These are phyloP conservation scores for Gymnopilus dilepis DNA, from an alignment of 768 basidiomycete genomes.

Conservation along the genomic window DNA sequence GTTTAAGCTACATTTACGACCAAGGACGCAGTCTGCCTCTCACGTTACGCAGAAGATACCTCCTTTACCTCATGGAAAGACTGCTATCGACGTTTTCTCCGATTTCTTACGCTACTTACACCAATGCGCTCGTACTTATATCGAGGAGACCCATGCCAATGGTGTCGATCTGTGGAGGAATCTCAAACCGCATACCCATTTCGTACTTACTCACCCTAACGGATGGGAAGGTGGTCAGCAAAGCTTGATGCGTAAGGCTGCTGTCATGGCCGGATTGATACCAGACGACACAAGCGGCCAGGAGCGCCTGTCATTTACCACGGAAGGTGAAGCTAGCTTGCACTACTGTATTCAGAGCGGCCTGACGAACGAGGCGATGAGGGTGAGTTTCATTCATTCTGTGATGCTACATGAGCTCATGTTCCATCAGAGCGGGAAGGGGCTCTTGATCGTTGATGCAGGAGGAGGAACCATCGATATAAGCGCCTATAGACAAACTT, in stretches of 20 bases:
- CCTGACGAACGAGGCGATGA: conserved; percentile 41
- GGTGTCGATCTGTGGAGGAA: conserved; percentile 52
- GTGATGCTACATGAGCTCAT: background rate
- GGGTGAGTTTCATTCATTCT: conserved; percentile 26
- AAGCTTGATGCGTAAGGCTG: conserved; percentile 57
- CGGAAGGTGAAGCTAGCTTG: conserved; percentile 67
- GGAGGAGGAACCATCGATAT: conserved; percentile 70
- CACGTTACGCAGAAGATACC: conserved; percentile 34
- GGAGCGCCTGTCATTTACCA: conserved; percentile 57
- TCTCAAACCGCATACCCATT: conserved; percentile 48
- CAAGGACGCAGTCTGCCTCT: conserved; percentile 26
- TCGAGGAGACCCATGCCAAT: conserved; percentile 49
- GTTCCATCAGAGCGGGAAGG: conserved; percentile 43
- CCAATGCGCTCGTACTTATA: conserved; percentile 49
- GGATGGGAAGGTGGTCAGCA: conserved; percentile 71
- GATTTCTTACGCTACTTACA: conserved; percentile 59
- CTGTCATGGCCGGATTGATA: conserved; percentile 55
- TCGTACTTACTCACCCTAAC: conserved; percentile 66
- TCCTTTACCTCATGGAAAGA: conserved; percentile 47
- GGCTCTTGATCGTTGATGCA: conserved; percentile 62
- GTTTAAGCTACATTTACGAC: conserved; percentile 46
- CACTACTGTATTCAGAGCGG: conserved; percentile 60
- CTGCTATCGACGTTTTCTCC: conserved; percentile 46
- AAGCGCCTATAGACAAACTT: conserved; percentile 54
- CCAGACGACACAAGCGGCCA: conserved; percentile 42